Evolutionary conservation across 768 basidiomycete genomes (phyloP).

Genomic region (Tylopilus cervinicoccineus): DNA sequence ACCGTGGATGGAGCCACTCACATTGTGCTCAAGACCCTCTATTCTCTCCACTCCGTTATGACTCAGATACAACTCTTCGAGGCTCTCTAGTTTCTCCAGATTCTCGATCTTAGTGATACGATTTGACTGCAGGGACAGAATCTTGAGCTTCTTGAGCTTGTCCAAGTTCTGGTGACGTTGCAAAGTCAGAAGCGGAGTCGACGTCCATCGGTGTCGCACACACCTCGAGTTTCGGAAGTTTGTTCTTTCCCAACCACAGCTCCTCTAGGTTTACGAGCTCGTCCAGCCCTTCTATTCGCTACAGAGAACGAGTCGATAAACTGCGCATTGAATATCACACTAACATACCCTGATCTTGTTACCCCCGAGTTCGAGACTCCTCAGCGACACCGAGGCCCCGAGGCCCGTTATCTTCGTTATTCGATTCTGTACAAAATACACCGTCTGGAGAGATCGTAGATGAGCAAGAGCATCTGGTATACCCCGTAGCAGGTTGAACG

Average conservation of each 20-base stretch:
- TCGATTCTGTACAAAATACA: conserved; percentile 97
- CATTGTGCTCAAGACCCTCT: conserved; percentile 85
- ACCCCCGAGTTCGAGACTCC: conserved; percentile 89
- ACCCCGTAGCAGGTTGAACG: conserved; percentile 84
- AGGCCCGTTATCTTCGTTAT: conserved; percentile 77
- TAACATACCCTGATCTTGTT: conserved; percentile 79
- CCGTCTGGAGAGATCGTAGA: conserved; percentile 61
- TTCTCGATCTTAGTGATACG: conserved; percentile 86
- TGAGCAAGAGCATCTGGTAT: conserved; percentile 60
- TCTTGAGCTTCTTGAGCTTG: conserved; percentile 67
- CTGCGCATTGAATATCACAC: neutral
- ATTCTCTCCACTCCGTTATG: conserved; percentile 86
- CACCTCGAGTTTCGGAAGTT: conserved; percentile 85
- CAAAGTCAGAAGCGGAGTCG: neutral
- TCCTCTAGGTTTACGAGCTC: conserved; percentile 81
- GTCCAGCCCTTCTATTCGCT: conserved; percentile 89
- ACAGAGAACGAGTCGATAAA: conserved; percentile 3
- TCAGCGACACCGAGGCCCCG: conserved; percentile 51
- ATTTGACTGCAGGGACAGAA: conserved; percentile 91
- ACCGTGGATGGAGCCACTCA: conserved; percentile 34
- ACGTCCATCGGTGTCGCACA: neutral
- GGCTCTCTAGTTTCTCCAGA: conserved; percentile 61
- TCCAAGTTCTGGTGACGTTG: conserved; percentile 53
- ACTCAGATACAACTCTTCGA: conserved; percentile 90
- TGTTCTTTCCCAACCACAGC: conserved; percentile 98